Evolutionary conservation across 169 alveolate genomes (phyloP).

Genomic region (Plasmodium inui): DNA sequence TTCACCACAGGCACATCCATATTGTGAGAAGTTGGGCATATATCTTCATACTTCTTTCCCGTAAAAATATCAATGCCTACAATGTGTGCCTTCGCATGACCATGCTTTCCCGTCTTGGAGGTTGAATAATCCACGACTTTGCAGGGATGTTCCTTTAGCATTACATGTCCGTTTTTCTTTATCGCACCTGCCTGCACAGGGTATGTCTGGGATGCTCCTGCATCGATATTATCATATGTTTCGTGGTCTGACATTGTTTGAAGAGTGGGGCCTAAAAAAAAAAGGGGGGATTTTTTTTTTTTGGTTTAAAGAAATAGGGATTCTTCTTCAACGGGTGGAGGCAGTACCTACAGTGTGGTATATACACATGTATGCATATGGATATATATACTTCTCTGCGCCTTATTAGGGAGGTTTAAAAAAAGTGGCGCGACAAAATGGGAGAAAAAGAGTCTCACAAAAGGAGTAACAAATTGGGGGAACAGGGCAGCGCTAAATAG

Average conservation of each 20-base stretch:
- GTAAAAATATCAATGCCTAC: constrained; percentile 98
- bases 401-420: background rate
- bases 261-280: background rate
- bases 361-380: background rate
- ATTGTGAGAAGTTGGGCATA: constrained; percentile 98
- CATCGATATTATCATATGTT: constrained; percentile 88
- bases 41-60: constrained; percentile 96
- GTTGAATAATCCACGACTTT: constrained; percentile 96
- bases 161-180: constrained; percentile 96
- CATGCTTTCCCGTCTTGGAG: constrained; percentile 99
- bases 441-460: background rate
- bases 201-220: constrained; percentile 97
- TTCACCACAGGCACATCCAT: constrained; percentile 97
- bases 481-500: background rate
- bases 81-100: constrained; percentile 99
- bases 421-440: background rate
- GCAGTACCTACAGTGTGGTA: background rate
- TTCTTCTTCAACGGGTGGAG: background rate
- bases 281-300: background rate
- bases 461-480: background rate
- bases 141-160: constrained; percentile 98
- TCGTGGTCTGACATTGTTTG: constrained; percentile 79
- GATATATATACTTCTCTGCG: background rate
- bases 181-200: constrained; percentile 98
- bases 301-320: background rate